These are phyloP conservation scores for Arachis monticola DNA, from an alignment of 331 rosid species.

Conservation along the genomic window DNA sequence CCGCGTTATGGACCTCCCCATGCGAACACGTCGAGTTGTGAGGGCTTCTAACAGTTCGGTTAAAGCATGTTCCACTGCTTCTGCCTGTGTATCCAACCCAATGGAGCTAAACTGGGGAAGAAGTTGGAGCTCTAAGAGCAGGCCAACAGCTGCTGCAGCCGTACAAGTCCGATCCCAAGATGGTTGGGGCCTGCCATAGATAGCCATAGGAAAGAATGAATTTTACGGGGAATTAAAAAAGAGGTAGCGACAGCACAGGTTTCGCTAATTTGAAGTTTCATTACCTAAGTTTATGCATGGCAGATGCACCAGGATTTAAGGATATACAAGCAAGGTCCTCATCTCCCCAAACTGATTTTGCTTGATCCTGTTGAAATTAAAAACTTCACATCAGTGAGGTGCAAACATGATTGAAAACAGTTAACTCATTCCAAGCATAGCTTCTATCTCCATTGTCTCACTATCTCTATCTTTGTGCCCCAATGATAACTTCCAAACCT, in stretches of 20 bases:
- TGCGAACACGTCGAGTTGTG: conserved; percentile 77
- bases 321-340: conserved; percentile 82
- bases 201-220: neutral
- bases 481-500: no score
- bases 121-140: conserved; percentile 77
- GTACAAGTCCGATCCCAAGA: conserved; percentile 98
- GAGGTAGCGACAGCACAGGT: neutral
- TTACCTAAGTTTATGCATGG: conserved; percentile 94
- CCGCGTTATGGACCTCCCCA: conserved; percentile 93
- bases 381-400: neutral
- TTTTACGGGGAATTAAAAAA: no score
- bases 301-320: conserved; percentile 72
- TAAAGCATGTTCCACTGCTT: conserved; percentile 70
- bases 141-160: conserved; percentile 81
- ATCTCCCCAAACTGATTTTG: conserved; percentile 74
- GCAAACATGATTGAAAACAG: neutral
- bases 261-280: conserved; percentile 39
- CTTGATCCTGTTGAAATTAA: conserved; percentile 65
- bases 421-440: conserved; percentile 10
- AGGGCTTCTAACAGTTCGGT: conserved; percentile 73
- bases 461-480: no score
- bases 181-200: conserved; percentile 84
- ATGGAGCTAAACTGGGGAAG: conserved; percentile 59
- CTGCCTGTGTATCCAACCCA: conserved; percentile 69
- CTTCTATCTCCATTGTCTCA: no score